Conservation (phyloP, 78 protist genomes). For the Cyanophora paradoxa region DNA sequence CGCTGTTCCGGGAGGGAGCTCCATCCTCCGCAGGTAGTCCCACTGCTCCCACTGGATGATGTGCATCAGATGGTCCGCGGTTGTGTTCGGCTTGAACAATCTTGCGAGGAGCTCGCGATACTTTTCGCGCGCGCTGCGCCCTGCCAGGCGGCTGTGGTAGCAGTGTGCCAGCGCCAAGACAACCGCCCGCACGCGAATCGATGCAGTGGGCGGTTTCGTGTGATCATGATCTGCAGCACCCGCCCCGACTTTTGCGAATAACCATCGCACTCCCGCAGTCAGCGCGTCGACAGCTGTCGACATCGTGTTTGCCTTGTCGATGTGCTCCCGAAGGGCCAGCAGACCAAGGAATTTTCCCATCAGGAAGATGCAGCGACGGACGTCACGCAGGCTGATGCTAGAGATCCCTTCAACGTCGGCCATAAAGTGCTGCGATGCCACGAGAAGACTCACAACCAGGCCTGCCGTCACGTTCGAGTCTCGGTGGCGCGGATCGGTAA, state of each 20-base stretch:
- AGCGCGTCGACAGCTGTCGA: no score
- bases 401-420: not conserved
- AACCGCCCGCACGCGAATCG: no score
- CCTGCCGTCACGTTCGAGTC: not conserved
- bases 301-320: not conserved
- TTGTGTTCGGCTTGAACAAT: not conserved
- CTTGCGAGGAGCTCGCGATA: not conserved
- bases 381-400: not conserved
- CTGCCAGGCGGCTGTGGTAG: slow-evolving; percentile 1
- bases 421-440: not conserved
- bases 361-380: no score
- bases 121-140: not conserved
- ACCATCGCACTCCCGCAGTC: no score
- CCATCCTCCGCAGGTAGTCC: not conserved
- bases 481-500: not conserved
- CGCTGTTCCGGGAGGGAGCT: slow-evolving; percentile 32
- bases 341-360: not conserved
- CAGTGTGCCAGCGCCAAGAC: slow-evolving; percentile 24
- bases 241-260: no score
- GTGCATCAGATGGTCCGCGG: not conserved
- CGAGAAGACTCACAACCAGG: not conserved
- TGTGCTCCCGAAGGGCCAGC: not conserved
- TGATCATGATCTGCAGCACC: no score
- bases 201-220: no score
- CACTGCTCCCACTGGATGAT: not conserved